phyloP scores from a whole-genome alignment of 1,284 basidiomycete species.

The Apiotrichum veenhuisii region DNA sequence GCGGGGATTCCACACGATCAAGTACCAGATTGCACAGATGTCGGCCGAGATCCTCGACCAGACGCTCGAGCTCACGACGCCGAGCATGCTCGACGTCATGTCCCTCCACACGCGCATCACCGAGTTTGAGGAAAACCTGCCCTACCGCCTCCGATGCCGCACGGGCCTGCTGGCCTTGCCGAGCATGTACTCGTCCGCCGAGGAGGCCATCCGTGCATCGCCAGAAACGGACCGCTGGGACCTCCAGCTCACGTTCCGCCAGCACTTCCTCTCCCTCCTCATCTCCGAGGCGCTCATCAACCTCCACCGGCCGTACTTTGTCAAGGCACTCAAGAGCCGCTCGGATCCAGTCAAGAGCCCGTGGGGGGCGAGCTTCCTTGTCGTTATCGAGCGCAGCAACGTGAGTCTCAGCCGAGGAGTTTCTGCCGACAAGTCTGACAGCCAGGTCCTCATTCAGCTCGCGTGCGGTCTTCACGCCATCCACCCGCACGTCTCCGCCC shows the following conservation, averaged over 20 bases:
- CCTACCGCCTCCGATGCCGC: constrained; percentile 27
- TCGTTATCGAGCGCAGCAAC: constrained; percentile 32
- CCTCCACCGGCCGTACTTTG: constrained; percentile 35
- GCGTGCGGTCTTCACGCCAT: constrained; percentile 25
- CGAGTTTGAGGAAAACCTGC: constrained; percentile 26
- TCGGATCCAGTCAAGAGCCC: constrained; percentile 28
- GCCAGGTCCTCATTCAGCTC: constrained; percentile 29
- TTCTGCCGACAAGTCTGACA: not conserved
- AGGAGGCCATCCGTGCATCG: constrained; percentile 15
- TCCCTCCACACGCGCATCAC: constrained; percentile 22
- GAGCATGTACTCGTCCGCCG: constrained; percentile 22
- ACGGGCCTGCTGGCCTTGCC: constrained; percentile 22
- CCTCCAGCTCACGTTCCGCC: constrained; percentile 26
- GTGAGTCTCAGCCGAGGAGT: constrained; percentile 16
- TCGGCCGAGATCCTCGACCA: constrained; percentile 19
- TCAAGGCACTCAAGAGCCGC: constrained; percentile 28
- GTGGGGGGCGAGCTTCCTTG: constrained; percentile 31
- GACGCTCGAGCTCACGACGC: constrained; percentile 19
- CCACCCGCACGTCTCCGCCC: constrained; percentile 24
- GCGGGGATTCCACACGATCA: constrained; percentile 22
- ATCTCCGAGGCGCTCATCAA: constrained; percentile 30
- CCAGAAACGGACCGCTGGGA: constrained; percentile 24
- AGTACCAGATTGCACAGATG: constrained; percentile 19
- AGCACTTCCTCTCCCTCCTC: constrained; percentile 31
- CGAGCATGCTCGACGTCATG: constrained; percentile 15